Evolutionary conservation across 2,329 filamentous ascomycete genomes (phyloP), one percentile per base, ranked within the genome.

Genomic region (Leptographium galeiforme): DNA sequence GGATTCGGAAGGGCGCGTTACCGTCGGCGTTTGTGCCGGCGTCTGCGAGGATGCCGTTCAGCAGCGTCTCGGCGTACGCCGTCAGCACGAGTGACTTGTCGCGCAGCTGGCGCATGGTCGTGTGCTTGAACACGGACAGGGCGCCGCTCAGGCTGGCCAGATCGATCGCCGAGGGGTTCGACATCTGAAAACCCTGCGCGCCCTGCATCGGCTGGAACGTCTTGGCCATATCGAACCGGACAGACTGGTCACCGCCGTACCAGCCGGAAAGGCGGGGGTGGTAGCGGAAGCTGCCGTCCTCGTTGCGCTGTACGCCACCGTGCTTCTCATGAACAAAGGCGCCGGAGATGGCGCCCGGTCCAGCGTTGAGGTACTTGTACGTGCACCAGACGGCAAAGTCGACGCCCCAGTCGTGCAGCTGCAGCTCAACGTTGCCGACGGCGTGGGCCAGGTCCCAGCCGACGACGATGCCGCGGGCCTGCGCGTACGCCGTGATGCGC

Each of bases 371-470:
- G 70, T 95, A 95, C 70, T 95, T 95, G 75, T 95, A 95, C 18
- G 84, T 90, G 68, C 89, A 95, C 89, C 89, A 95, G 52, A 79
- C 87, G 16, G 90, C 89, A 62, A 95, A 95, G 66, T 95, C 89
- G 38, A 94, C 88, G 59, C 86, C 77, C 89, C 89, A 95, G 61
- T 91, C 87, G 67, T 95, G 89, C 19, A 95, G 74, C 55, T 74
- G 69, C 18, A 95, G 68, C 43, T 85, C 81, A 2, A 94, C 86
- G 63, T 95, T 95, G 36, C 89, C 89, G 25, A 79, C 86, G 0
- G 88, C 81, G 49, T 68, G 67, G 1, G 81, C 81, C 13, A 77
- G 63, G 57, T 85, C 80, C 82, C 82, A 86, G 0, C 72, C 73
- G 0, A 77, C 74, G 0, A 81, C 81, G 19, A 75, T 67, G 53